phyloP scores from a whole-genome alignment of 495 filamentous ascomycete genomes.

The Aspergillus ellipticus region DNA sequence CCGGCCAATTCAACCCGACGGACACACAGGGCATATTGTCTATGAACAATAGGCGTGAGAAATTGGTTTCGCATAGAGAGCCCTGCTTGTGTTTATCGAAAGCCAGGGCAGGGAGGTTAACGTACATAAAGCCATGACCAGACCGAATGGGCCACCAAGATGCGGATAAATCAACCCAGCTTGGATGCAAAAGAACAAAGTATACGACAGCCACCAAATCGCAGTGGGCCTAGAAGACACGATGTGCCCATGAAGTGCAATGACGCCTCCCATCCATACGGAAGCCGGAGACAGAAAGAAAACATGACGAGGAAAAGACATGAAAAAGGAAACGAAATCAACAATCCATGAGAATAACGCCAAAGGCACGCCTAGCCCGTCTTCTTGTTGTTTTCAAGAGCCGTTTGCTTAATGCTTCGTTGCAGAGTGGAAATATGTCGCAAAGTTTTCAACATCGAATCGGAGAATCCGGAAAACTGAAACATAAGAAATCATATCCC shows the following conservation, averaged over 20 bases:
- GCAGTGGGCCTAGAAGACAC: conserved; percentile 27
- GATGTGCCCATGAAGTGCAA: conserved; percentile 34
- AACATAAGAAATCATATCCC: conserved; percentile 25
- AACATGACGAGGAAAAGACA: conserved; percentile 19
- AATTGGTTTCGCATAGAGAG: conserved; percentile 49
- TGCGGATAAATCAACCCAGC: conserved; percentile 35
- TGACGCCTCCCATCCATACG: conserved; percentile 24
- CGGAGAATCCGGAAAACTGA: conserved; percentile 21
- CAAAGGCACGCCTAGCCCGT: conserved; percentile 33
- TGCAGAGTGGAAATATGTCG: conserved; percentile 25
- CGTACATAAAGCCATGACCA: conserved; percentile 74
- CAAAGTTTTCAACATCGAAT: conserved; percentile 28
- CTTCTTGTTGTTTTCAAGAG: conserved; percentile 29
- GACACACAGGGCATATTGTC: conserved; percentile 37
- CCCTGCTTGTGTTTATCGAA: conserved; percentile 43
- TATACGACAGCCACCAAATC: conserved; percentile 30
- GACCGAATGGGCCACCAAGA: conserved; percentile 58
- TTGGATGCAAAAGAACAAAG: conserved; percentile 34
- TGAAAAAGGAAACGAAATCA: conserved; percentile 9
- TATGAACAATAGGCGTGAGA: conserved; percentile 50
- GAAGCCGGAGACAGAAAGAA: conserved; percentile 19
- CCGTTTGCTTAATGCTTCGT: conserved; percentile 34
- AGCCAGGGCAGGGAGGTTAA: conserved; percentile 61
- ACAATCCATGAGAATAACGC: conserved; percentile 30
- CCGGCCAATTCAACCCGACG: conserved; percentile 24